Percentiles rank a stretch among this genome's conserved stretches.
These are phyloP conservation scores for Bimuria novae-zelandiae DNA, from an alignment of 2,329 filamentous ascomycete genomes.

Conservation along the genomic window DNA sequence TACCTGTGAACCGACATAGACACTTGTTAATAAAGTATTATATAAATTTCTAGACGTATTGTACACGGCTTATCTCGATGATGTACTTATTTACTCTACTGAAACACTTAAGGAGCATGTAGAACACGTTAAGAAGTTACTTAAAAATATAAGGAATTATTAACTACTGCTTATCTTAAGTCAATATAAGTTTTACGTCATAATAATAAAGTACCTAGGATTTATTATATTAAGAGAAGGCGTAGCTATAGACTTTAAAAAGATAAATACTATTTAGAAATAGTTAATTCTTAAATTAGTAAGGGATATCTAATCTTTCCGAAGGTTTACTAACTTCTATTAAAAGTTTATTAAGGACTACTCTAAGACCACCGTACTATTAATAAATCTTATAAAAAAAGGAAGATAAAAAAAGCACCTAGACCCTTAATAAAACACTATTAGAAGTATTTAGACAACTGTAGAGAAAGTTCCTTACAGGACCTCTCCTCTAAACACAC, in stretches of 20 bases:
- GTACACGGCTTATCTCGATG: neutral
- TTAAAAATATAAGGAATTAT: neutral
- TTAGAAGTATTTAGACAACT: too few relatives aligned
- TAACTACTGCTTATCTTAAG: neutral
- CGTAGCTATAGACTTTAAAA: neutral
- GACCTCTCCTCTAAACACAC: too few relatives aligned
- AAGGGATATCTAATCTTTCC: neutral
- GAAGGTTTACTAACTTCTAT: neutral
- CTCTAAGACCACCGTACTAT: too few relatives aligned
- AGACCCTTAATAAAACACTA: neutral
- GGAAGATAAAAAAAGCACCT: neutral
- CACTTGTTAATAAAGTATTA: neutral
- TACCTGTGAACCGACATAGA: too few relatives aligned
- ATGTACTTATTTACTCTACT: neutral
- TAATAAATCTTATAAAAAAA: conserved; percentile 1
- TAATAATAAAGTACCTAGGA: neutral
- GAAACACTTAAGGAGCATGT: too few relatives aligned
- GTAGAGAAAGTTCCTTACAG: neutral
- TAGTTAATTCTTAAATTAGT: neutral
- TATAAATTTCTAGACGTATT: neutral
- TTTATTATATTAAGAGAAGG: neutral
- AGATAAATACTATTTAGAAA: neutral
- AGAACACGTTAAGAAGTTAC: neutral
- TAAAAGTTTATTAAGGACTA: too few relatives aligned
- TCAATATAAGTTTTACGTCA: neutral